phyloP scores from a whole-genome alignment of 768 basidiomycete species.

The Xerocomellus chrysenteron region DNA sequence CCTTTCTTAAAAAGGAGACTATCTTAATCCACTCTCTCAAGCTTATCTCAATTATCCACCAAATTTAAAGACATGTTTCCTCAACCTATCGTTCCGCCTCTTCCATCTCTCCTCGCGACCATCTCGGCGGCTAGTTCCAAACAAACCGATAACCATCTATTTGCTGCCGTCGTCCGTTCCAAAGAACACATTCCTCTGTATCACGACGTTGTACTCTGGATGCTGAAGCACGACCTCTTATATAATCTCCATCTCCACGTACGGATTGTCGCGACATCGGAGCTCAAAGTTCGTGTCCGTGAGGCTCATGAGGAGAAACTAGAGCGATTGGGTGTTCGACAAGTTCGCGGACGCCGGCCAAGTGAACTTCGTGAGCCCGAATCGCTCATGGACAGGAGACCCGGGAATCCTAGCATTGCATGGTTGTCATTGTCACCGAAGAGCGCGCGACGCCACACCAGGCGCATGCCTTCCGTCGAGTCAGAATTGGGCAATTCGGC shows the following conservation, averaged over 20 bases:
- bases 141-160: constrained; percentile 71
- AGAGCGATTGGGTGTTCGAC: constrained; percentile 27
- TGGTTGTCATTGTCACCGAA: constrained; percentile 61
- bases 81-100: constrained; percentile 58
- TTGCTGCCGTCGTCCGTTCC: constrained; percentile 69
- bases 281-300: constrained; percentile 72
- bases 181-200: constrained; percentile 70
- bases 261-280: constrained; percentile 74
- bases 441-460: constrained; percentile 45
- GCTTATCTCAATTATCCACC: constrained; percentile 43
- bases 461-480: constrained; percentile 47
- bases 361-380: constrained; percentile 20
- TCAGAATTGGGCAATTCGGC: constrained; percentile 43
- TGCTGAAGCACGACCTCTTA: constrained; percentile 84
- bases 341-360: constrained; percentile 21
- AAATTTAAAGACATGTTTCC: constrained; percentile 66
- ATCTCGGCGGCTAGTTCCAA: constrained; percentile 70
- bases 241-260: constrained; percentile 84
- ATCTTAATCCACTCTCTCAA: neutral
- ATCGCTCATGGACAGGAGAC: constrained; percentile 14
- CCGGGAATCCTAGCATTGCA: constrained; percentile 26
- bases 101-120: constrained; percentile 70
- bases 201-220: constrained; percentile 85
- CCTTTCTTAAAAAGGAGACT: neutral
- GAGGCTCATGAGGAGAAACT: constrained; percentile 38